These are phyloP conservation scores for Paracoccidioides brasiliensis DNA, from an alignment of 2,329 filamentous ascomycete genomes.

Conservation along the genomic window DNA sequence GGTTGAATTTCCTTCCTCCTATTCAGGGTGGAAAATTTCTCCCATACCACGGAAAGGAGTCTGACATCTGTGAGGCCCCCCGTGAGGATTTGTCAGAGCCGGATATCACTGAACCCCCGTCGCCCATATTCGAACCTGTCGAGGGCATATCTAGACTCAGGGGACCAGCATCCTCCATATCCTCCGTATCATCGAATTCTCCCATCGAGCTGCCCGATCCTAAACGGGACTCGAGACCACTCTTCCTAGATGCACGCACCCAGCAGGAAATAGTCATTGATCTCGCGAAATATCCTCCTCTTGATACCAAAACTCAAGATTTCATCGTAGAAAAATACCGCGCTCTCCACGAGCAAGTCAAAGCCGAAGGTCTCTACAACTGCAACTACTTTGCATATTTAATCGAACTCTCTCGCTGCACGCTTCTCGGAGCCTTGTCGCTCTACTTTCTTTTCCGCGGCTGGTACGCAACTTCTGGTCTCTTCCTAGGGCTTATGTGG, in stretches of 20 bases:
- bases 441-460: slow-evolving; percentile 47
- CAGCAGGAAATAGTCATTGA: slow-evolving; percentile 64
- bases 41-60: slow-evolving; percentile 32
- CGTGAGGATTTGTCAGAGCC: slow-evolving; percentile 37
- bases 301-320: slow-evolving; percentile 61
- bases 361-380: slow-evolving; percentile 62
- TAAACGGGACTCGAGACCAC: slow-evolving; percentile 32
- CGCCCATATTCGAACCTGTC: slow-evolving; percentile 45
- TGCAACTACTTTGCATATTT: slow-evolving; percentile 75
- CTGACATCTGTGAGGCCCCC: slow-evolving; percentile 22
- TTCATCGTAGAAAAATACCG: slow-evolving; percentile 70
- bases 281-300: slow-evolving; percentile 63
- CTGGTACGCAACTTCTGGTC: slow-evolving; percentile 57
- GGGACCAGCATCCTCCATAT: slow-evolving; percentile 23
- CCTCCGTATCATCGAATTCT: slow-evolving; percentile 18
- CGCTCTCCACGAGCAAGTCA: slow-evolving; percentile 57
- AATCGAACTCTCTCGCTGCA: slow-evolving; percentile 61
- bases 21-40: slow-evolving; percentile 80
- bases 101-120: slow-evolving; percentile 42
- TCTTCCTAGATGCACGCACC: slow-evolving; percentile 61
- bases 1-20: slow-evolving; percentile 80
- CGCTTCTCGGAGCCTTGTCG: slow-evolving; percentile 49
- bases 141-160: slow-evolving; percentile 27
- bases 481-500: slow-evolving; percentile 75
- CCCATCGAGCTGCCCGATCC: slow-evolving; percentile 12